Evolutionary conservation across 768 basidiomycete species (phyloP), one percentile per base, ranked within the genome.

Genomic region (Chlorophyllum brunneum): DNA sequence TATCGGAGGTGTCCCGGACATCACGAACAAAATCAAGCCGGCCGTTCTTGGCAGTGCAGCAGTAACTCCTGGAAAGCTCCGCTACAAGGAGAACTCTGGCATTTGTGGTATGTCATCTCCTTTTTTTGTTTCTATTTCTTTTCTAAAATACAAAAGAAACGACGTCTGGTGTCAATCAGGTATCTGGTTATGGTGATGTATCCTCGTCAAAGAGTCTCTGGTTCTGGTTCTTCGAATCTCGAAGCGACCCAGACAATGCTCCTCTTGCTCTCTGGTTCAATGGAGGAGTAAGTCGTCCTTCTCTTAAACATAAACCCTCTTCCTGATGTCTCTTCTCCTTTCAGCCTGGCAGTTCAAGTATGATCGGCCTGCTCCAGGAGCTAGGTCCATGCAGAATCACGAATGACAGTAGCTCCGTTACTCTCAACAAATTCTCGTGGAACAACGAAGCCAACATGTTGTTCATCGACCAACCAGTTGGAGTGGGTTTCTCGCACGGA

Each of bases 321-420:
- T 30, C 16, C 5, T 45, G 13, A 27, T 18, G 10, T 34, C 34
- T 31, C 22, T 22, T 23, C 7, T 30, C 15, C 5, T 45, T 8
- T 20, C 34, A 79, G 76, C 81, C 81, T 16, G 80, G 80, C 27
- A 74, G 74, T 58, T 79, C 79, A 2, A 77, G 77, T 34, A 79
- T 78, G 68, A 69, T 85, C 1, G 88, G 86, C 3, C 70, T 89
- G 10, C 75, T 89, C 55, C 86, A 87, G 76, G 88, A 88, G 64
- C 68, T 76, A 58, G 89, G 89, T 2, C 90, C 90, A 1, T 92
- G 91, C 65, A 70, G 78, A 18, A 80, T 83, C 51, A 77, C 69
- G 16, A 81, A 80, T 58, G 79, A 81, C 61, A 76, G 72, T 56
- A 69, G 66, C 2, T 63, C 69, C 24, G 77, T 83, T 23, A 66